Base-by-base conservation (phyloP, 108 stramenopile species). In the Nannochloropsis gaditana region DNA sequence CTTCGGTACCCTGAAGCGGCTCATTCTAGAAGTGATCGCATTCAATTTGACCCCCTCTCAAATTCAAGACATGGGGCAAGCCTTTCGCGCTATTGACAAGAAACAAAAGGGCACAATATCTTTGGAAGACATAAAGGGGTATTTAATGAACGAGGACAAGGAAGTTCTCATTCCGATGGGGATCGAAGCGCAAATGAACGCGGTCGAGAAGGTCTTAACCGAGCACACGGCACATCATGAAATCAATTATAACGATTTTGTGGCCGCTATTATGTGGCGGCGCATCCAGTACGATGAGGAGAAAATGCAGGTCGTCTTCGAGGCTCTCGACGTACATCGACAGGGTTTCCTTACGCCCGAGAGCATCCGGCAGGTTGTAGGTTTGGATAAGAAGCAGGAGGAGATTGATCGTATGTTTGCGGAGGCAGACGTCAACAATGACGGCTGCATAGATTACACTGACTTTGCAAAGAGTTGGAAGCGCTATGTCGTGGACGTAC, bases 221-320 rank as follows among this genome's bases (percentile, higher is more conserved):
- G 43, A 81, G n/a, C 43, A 84, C 45, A 81, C n/a, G 11, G 45
- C 87, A 10, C 43, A 79, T 21, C 59, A 73, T 73, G 87, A 87
- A 45, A 87, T 88, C 19, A 88, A 84, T 84, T 88, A 88, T 81
- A 84, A 88, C 50, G 87, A 88, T 84, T 88, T 88, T 41, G 79
- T 88, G 41, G 88, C 88, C 11, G 88, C 88, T 3, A 85, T 84
- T 47, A 83, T 88, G 88, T 88, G 88, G 88, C 82, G 83, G 45
- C 88, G 88, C 9, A 59, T 88, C 9, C 80, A 88, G 41, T 59
- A 84, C 47, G 84, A 88, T 79, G 88, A 88, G 44, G 88, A 85
- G 43, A 82, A 83, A 17, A 44, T 88, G 82, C 84, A 83, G 43
- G 42, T 83, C 82, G 88, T 85, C 43, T 89, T 89, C 79, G 87